Percentiles rank a stretch among this genome's conserved stretches.
Conservation (phyloP, 176 grass and related monocot genomes). For the Calamus simplicifolius region DNA sequence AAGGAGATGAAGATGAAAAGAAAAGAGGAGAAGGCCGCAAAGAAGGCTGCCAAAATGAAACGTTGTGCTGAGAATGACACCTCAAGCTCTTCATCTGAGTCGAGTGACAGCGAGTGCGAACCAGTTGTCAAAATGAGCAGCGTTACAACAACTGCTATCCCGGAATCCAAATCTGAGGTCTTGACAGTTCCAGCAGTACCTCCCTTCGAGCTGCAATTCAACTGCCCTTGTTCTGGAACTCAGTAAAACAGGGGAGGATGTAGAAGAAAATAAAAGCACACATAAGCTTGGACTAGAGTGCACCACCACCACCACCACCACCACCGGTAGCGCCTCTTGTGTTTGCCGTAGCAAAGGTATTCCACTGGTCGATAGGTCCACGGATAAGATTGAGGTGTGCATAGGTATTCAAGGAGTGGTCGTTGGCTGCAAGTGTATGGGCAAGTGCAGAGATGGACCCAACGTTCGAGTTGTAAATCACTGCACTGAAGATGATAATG, state of each 20-base stretch:
- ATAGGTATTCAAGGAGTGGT: conserved; percentile 21
- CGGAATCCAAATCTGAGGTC: not conserved
- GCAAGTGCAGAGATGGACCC: conserved; percentile 58
- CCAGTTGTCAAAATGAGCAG: conserved; percentile 25
- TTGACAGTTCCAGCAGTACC: not conserved
- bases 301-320: no score
- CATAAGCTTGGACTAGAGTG: not conserved
- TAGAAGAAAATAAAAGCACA: no score
- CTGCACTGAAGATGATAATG: not conserved
- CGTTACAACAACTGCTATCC: conserved; percentile 14
- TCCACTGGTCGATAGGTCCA: not conserved
- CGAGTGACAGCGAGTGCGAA: conserved; percentile 36
- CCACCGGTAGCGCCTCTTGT: no score
- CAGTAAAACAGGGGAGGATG: no score
- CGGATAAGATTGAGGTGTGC: conserved; percentile 51
- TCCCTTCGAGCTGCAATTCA: not conserved
- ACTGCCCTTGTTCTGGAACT: not conserved
- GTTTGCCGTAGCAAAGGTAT: not conserved
- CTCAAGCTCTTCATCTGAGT: conserved; percentile 27
- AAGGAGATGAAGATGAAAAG: conserved; percentile 29
- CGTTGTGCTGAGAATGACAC: not conserved
- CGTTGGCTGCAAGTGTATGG: conserved; percentile 70
- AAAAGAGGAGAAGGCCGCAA: conserved; percentile 31
- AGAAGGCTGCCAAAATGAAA: conserved; percentile 26
- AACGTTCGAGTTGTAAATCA: conserved; percentile 33